phyloP scores from a whole-genome alignment of 2,329 filamentous ascomycete genomes.

The Emmonsiellopsis sp. region DNA sequence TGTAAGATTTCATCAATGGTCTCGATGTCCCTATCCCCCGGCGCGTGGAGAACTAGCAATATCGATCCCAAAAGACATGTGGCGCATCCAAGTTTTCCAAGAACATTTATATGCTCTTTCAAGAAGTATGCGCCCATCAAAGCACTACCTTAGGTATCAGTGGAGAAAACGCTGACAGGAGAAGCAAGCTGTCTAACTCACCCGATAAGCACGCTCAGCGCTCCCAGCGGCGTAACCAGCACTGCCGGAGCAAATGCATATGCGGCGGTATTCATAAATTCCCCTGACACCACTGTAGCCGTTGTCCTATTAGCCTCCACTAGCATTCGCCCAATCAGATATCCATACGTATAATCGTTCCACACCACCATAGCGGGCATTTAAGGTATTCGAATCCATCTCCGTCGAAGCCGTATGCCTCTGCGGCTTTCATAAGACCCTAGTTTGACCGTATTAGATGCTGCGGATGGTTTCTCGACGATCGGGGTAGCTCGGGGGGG shows the following conservation, averaged over 20 bases:
- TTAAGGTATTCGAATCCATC: constrained; percentile 90
- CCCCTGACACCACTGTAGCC: constrained; percentile 70
- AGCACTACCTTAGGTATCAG: constrained; percentile 44
- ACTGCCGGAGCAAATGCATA: constrained; percentile 99
- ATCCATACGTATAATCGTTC: constrained; percentile 72
- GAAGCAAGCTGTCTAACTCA: constrained; percentile 23
- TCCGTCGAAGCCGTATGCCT: constrained; percentile 90
- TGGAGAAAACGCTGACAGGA: not conserved
- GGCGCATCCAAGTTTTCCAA: constrained; percentile 91
- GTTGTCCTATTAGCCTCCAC: not conserved
- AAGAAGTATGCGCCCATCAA: constrained; percentile 93
- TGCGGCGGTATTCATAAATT: constrained; percentile 94
- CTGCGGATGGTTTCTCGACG: not conserved
- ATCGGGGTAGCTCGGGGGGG: constrained; percentile 15
- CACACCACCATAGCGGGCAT: constrained; percentile 93
- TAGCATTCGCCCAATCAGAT: constrained; percentile 1
- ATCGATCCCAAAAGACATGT: constrained; percentile 93
- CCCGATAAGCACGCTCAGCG: constrained; percentile 86
- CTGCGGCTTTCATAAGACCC: constrained; percentile 83
- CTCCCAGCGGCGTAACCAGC: constrained; percentile 87
- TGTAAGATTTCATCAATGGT: constrained; percentile 86
- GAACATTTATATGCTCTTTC: constrained; percentile 72
- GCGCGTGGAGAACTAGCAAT: constrained; percentile 94
- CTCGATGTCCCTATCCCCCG: constrained; percentile 81
- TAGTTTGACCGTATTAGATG: constrained; percentile 23